phyloP scores from a whole-genome alignment of 148 eudicot genomes.

The Cornus florida region DNA sequence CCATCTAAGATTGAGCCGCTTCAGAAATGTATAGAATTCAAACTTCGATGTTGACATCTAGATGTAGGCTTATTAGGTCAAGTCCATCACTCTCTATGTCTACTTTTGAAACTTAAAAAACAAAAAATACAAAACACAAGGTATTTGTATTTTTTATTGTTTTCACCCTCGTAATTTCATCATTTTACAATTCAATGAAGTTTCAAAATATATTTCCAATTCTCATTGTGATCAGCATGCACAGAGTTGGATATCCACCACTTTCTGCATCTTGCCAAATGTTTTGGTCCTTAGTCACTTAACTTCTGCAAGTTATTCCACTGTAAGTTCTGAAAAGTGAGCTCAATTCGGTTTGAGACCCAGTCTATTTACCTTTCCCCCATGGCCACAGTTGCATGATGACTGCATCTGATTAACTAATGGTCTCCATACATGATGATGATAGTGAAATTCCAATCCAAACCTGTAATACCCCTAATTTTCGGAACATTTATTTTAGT shows the following conservation, averaged over 20 bases:
- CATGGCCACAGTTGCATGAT: too few species aligned
- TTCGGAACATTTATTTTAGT: too few species aligned
- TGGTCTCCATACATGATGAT: too few species aligned
- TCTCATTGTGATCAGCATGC: neutral
- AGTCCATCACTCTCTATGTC: neutral
- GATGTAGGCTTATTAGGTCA: neutral
- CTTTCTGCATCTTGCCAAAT: neutral
- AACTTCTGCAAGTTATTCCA: neutral
- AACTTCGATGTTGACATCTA: neutral
- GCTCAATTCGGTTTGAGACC: neutral
- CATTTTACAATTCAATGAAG: too few species aligned
- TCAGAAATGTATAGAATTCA: neutral
- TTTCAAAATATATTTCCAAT: neutral
- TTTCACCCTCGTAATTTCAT: too few species aligned
- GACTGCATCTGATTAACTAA: too few species aligned
- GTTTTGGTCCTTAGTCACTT: neutral
- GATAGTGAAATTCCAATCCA: too few species aligned
- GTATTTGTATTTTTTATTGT: too few species aligned
- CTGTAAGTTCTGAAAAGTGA: neutral
- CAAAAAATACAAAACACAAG: neutral
- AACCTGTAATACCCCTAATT: too few species aligned
- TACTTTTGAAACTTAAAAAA: neutral
- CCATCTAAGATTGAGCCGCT: neutral
- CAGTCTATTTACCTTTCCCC: too few species aligned
- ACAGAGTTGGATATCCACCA: neutral